These are phyloP conservation scores for Stentor roeselii DNA, from an alignment of 73 alveolate species.

Conservation along the genomic window DNA sequence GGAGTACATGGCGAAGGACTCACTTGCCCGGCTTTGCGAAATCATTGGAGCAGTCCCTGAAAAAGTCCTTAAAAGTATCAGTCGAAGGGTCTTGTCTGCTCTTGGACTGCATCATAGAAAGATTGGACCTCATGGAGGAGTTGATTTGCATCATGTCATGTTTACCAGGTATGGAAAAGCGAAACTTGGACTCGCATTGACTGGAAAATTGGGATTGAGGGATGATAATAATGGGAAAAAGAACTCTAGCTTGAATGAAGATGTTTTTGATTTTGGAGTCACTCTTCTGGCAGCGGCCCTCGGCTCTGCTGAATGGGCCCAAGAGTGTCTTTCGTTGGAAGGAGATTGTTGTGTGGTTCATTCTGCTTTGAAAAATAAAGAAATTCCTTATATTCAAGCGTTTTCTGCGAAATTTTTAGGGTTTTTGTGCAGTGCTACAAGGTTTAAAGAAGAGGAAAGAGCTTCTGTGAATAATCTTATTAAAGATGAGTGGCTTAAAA, in stretches of 20 bases:
- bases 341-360: background rate
- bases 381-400: background rate
- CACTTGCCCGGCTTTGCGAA: background rate
- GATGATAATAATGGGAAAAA: background rate
- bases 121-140: background rate
- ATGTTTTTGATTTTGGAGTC: background rate
- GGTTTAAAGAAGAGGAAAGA: background rate
- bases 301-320: background rate
- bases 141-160: background rate
- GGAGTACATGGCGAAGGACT: slow-evolving; percentile 43
- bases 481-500: background rate
- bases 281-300: background rate
- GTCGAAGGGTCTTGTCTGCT: background rate
- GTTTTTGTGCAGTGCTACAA: background rate
- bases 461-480: background rate
- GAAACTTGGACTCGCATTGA: background rate
- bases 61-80: background rate
- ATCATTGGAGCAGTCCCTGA: slow-evolving; percentile 18
- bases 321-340: background rate
- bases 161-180: background rate
- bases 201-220: background rate
- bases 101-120: background rate
- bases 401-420: background rate
- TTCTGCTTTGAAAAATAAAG: background rate
- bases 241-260: background rate